A percentile compares a stretch with the other conserved stretches of the same genome.
These are phyloP conservation scores for Penicillium frequentans DNA, from an alignment of 2,329 filamentous ascomycete genomes.

Conservation along the genomic window DNA sequence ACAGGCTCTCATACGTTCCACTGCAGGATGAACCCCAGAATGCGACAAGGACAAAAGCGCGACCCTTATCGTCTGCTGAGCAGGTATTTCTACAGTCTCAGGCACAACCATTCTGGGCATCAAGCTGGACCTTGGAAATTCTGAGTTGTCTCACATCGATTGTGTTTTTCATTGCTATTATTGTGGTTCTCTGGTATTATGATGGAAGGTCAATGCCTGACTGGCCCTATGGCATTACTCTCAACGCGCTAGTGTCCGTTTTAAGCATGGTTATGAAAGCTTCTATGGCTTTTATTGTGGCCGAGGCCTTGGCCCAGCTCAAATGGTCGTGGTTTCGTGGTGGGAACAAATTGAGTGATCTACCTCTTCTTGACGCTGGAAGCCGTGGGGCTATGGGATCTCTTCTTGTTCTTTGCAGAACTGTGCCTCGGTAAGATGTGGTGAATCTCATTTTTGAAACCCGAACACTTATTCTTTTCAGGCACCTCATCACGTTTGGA, in stretches of 20 bases:
- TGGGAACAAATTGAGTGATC: slow-evolving; percentile 29
- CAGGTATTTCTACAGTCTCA: slow-evolving; percentile 15
- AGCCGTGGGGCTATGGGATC: slow-evolving; percentile 33
- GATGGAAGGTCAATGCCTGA: slow-evolving; percentile 28
- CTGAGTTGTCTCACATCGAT: slow-evolving; percentile 28
- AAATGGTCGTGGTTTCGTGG: slow-evolving; percentile 38
- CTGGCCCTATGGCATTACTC: slow-evolving; percentile 33
- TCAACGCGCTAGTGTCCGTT: slow-evolving; percentile 35
- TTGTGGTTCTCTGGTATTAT: slow-evolving; percentile 30
- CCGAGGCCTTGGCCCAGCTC: slow-evolving; percentile 32
- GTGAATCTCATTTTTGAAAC: background rate
- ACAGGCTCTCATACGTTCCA: slow-evolving; percentile 14
- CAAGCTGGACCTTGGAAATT: slow-evolving; percentile 23
- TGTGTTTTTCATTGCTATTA: slow-evolving; percentile 34
- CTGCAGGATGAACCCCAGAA: slow-evolving; percentile 10
- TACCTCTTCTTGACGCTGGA: slow-evolving; percentile 34
- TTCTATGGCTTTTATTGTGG: slow-evolving; percentile 29
- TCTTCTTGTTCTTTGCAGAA: slow-evolving; percentile 25
- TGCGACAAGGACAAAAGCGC: slow-evolving; percentile 2
- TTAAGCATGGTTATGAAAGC: slow-evolving; percentile 31
- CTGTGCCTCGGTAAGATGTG: slow-evolving; percentile 23
- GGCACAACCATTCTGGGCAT: slow-evolving; percentile 13
- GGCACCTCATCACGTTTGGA: slow-evolving; percentile 28
- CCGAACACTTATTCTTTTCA: slow-evolving; percentile 1
- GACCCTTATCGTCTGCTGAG: slow-evolving; percentile 17